Evolutionary conservation across 805 yeast genomes (phyloP).

Genomic region (Ascoidea rubescens): DNA sequence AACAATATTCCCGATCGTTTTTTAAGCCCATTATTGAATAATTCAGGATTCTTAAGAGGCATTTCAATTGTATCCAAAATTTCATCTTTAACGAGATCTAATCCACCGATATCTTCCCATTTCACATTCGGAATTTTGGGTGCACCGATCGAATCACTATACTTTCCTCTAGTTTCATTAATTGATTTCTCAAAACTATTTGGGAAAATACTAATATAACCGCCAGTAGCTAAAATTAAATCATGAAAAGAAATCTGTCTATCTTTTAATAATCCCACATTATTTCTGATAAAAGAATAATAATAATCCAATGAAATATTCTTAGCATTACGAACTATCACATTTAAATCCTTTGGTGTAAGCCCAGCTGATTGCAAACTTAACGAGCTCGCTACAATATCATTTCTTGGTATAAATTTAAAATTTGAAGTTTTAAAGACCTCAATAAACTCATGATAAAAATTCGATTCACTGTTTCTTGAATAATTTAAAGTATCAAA

Average conservation of each 20-base stretch:
- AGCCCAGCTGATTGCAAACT: slow-evolving; percentile 88
- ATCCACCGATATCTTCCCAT: slow-evolving; percentile 97
- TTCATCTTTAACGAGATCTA: slow-evolving; percentile 81
- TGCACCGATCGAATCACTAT: slow-evolving; percentile 91
- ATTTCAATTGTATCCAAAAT: slow-evolving; percentile 90
- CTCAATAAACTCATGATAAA: background rate
- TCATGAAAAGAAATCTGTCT: slow-evolving; percentile 16
- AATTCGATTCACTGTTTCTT: background rate
- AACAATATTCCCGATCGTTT: slow-evolving; percentile 89
- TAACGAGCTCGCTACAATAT: slow-evolving; percentile 41
- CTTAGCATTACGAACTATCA: slow-evolving; percentile 58
- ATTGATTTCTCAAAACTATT: slow-evolving; percentile 59
- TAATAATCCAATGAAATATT: slow-evolving; percentile 38
- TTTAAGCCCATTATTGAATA: slow-evolving; percentile 79
- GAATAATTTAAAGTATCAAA: background rate
- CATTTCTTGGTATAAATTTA: slow-evolving; percentile 22
- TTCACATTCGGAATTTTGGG: slow-evolving; percentile 89
- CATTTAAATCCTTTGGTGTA: slow-evolving; percentile 66
- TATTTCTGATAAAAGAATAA: slow-evolving; percentile 19
- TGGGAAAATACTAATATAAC: slow-evolving; percentile 36
- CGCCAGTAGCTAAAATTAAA: slow-evolving; percentile 37
- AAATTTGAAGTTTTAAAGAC: background rate
- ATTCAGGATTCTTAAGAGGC: slow-evolving; percentile 87
- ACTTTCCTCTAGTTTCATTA: slow-evolving; percentile 70
- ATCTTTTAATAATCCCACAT: slow-evolving; percentile 4